Evolutionary conservation across 116 monocot species (phyloP), one percentile per base, ranked within the genome.

Genomic region (Thalassia testudinum): DNA sequence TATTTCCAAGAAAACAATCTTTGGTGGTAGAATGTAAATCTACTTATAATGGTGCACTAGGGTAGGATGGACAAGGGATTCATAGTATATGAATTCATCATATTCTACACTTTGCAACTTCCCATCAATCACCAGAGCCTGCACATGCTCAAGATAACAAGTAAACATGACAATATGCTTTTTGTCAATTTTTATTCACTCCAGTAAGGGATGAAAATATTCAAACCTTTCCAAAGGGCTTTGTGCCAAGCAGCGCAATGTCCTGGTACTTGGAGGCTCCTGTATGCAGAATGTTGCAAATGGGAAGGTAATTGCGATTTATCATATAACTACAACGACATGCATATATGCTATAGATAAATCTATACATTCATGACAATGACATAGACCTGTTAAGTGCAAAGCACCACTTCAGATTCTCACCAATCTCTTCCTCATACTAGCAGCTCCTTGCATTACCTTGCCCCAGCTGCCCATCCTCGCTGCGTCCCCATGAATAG

Each of bases 81-180:
- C 83, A 50, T 83, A 83, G 61, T 83, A 83, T 7, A 88, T 80
- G 66, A 88, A 83, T 51, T 88, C 83, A 71, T 83, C 83, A 27
- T 69, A 77, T 50, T 88, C 83, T 27, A 79, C 71, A 67, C 83
- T 88, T 44, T 83, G 79, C 14, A 88, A 52, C 74, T 83, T 83
- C 25, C 83, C 79, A 67, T 83, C 83, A 42, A 83, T 83, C 19
- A 88, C 60, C 30, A 88, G 56, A 50, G 76, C 77, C 88, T 86
- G 30, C 12, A 42, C 2, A 29, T 21, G 34, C n/a, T 34, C 37
- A 58, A 62, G 38, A 47, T 16, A 37, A 21, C 5, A 63, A 21
- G 12, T 1, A 45, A 7, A n/a, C 4, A 3, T n/a, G 45, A 20
- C 15, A 45, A 6, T 5, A 13, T 45, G 15, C 4, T 4, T 45